These are phyloP conservation scores for Ophiostoma ips DNA, from an alignment of 2,329 filamentous ascomycete species.

Conservation along the genomic window DNA sequence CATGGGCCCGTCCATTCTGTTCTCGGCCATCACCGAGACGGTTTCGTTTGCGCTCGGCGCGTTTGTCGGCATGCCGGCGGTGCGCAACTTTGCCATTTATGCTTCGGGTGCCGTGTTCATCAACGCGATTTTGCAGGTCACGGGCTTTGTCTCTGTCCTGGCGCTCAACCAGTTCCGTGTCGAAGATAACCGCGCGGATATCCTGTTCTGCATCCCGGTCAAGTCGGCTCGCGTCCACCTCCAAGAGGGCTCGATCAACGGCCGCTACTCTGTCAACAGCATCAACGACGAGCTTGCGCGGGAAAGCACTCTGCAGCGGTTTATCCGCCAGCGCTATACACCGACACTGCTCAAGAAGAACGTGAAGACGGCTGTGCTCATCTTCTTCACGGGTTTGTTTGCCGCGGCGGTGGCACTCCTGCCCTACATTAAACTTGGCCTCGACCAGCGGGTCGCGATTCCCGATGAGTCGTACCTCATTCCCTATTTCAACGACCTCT, in stretches of 20 bases:
- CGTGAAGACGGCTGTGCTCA: constrained; percentile 61
- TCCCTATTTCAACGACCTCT: constrained; percentile 90
- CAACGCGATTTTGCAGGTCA: constrained; percentile 92
- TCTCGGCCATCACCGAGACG: constrained; percentile 90
- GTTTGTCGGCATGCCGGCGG: constrained; percentile 94
- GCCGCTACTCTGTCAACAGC: constrained; percentile 27
- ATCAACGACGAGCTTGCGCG: constrained; percentile 59
- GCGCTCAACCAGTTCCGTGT: constrained; percentile 84
- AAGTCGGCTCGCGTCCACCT: constrained; percentile 58
- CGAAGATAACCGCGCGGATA: constrained; percentile 78
- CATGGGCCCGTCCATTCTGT: constrained; percentile 91
- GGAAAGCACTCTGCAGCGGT: constrained; percentile 69
- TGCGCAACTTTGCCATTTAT: constrained; percentile 93
- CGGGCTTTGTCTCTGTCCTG: constrained; percentile 88
- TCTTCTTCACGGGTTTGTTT: constrained; percentile 77
- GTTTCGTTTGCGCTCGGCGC: constrained; percentile 84
- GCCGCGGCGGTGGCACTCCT: constrained; percentile 73
- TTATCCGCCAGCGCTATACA: constrained; percentile 84
- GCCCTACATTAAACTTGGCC: constrained; percentile 69
- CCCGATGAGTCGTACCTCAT: constrained; percentile 92
- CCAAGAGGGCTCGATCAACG: constrained; percentile 28
- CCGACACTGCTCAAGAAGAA: constrained; percentile 67
- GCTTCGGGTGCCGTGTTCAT: constrained; percentile 92
- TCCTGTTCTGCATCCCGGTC: constrained; percentile 78
- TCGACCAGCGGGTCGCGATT: constrained; percentile 90